Conservation (phyloP, 1,284 basidiomycete genomes). For the Lentinula novae-zelandiae region DNA sequence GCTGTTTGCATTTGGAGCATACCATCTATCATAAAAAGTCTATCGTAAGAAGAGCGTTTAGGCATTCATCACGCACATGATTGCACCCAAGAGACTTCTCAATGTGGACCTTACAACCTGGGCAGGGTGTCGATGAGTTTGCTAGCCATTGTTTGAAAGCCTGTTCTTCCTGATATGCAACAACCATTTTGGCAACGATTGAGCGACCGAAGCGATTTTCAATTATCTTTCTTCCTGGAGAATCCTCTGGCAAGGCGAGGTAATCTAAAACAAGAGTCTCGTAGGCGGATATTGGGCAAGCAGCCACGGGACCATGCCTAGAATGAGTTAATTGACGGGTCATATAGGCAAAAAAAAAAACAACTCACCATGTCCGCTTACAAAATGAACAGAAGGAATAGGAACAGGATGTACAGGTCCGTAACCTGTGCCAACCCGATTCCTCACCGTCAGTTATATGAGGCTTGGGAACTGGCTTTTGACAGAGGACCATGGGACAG, state of each 20-base stretch:
- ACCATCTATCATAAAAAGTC: slow-evolving; percentile 52
- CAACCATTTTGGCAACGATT: slow-evolving; percentile 54
- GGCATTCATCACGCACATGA: slow-evolving; percentile 47
- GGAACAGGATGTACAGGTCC: slow-evolving; percentile 62
- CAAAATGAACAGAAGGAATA: slow-evolving; percentile 77
- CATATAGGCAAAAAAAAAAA: background rate
- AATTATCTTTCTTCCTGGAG: slow-evolving; percentile 40
- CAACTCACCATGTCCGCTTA: slow-evolving; percentile 60
- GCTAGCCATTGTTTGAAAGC: slow-evolving; percentile 65
- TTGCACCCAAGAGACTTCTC: slow-evolving; percentile 77
- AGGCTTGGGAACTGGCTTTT: slow-evolving; percentile 60
- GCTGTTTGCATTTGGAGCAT: slow-evolving; percentile 60
- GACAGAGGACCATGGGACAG: slow-evolving; percentile 73
- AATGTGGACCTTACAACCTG: slow-evolving; percentile 63
- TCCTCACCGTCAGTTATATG: slow-evolving; percentile 39
- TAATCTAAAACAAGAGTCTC: slow-evolving; percentile 63
- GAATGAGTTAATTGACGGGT: background rate
- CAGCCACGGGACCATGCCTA: slow-evolving; percentile 72
- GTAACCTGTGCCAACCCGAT: slow-evolving; percentile 62
- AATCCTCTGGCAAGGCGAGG: slow-evolving; percentile 47
- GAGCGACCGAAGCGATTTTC: slow-evolving; percentile 61
- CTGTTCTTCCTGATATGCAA: slow-evolving; percentile 60
- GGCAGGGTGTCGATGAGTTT: slow-evolving; percentile 62
- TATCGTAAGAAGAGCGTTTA: background rate
- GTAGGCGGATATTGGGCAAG: slow-evolving; percentile 60